Evolutionary conservation across 768 basidiomycete genomes (phyloP), one percentile per base, ranked within the genome.

Genomic region (Boletales sp.): DNA sequence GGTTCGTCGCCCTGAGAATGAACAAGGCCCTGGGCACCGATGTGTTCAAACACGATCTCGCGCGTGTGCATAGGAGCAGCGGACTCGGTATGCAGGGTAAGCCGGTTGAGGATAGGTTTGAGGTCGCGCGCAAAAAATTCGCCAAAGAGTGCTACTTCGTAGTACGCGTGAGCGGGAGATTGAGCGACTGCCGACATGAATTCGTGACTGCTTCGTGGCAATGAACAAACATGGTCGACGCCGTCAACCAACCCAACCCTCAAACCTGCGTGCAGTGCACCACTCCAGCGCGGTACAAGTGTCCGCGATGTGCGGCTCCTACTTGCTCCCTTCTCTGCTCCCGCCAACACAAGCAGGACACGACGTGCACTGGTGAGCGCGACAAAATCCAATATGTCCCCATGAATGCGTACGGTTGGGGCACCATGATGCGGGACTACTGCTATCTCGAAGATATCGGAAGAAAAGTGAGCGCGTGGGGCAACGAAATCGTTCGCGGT

Each of bases 341-440:
- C 8, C 69, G 67, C 8, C 58, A 69, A n/a, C 90, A 93, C 73
- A 93, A 92, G 65, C 56, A 72, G 11, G 53, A 65, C 14, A 75
- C 73, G 14, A 75, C 75, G 13, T 93, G 90, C 62, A 77, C 80
- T 0, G 91, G 90, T 11, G 72, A 81, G 52, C 84, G 90, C 47
- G 77, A 93, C 70, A 85, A 84, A 60, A 81, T 74, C 0, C 77
- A 76, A 3, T 90, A 84, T 63, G 81, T 93, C 14, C 80, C 87
- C 12, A 86, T 94, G 82, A 92, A 90, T 58, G 63, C 82, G 57
- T 95, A 92, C 61, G 79, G 81, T 5, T 91, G 88, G 81, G 90
- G 90, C 9, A 77, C 80, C 24, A 86, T 95, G 84, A 87, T 92
- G 84, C 79, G 85, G 58, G 94, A 97, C 69, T 97, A 93, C 65